Evolutionary conservation across 805 yeast genomes (phyloP), one percentile per base, ranked within the genome.

Genomic region (Teunomyces atbi): DNA sequence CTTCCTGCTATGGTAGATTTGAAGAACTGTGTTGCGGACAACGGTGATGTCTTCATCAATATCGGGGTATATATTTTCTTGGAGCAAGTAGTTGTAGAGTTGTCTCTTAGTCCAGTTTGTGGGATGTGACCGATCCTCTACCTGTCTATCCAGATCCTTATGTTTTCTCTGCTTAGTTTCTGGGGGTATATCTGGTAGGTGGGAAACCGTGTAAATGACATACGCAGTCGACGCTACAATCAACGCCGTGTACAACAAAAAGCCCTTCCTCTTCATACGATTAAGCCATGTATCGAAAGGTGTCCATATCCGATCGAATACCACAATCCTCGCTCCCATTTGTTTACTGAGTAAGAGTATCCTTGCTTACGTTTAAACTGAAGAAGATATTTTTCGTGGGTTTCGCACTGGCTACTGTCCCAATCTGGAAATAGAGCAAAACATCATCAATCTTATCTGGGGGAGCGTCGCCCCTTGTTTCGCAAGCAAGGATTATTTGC

Each of bases 191-290:
- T 36, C 34, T 3, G 60, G 59, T 20, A 50, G 32, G 30, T 47
- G 50, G 18, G 59, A 52, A 6, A 60, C 37, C 8, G 57, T 44
- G 43, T 58, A 66, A 47, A 62, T 55, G 11, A 61, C 58, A 45
- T 64, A 67, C 11, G 55, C 55, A 12, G 67, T 58, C 12, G 68
- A 58, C 12, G 50, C 60, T 15, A 69, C 47, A 7, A 72, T 58
- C 7, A 72, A 32, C 3, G 63, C 57, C 3, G 71, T 52, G 46
- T 66, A 72, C 16, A 69, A 28, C 47, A 66, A 65, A 42, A 70
- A 65, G 6, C 73, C 69, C 32, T 63, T 64, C 41, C 68, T 59
- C 53, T 64, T 65, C 48, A 67, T 45, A 47, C 51, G 54, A 51
- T 59, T 59, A 45, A 68, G 52, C 16, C 58, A 51, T 29, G 66